phyloP scores from a whole-genome alignment of 106 monocot species.

The Cymbidium sinense region DNA sequence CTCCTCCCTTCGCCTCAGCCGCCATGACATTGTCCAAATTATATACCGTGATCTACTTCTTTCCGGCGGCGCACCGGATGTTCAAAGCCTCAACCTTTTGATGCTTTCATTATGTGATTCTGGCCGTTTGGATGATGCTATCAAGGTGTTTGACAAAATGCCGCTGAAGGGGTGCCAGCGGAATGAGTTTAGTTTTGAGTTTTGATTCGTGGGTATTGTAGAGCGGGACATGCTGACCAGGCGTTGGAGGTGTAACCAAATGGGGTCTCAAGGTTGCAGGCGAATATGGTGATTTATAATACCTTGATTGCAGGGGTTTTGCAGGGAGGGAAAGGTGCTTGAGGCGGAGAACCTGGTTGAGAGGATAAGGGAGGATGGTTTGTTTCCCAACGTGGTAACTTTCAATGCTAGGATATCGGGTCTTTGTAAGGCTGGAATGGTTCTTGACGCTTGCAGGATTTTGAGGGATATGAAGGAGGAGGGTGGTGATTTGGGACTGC shows the following conservation, averaged over 20 bases:
- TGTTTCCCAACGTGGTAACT: conserved; percentile 77
- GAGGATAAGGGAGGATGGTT: conserved; percentile 52
- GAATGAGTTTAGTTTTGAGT: conserved; percentile 77
- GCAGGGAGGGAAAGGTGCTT: conserved; percentile 40
- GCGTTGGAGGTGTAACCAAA: conserved; percentile 49
- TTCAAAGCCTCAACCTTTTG: conserved; percentile 62
- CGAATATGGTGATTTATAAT: conserved; percentile 69
- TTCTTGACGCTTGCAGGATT: conserved; percentile 54
- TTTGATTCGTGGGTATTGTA: conserved; percentile 69
- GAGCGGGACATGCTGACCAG: conserved; percentile 17
- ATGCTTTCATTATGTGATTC: conserved; percentile 53
- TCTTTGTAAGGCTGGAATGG: conserved; percentile 67
- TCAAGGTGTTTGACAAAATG: conserved; percentile 78
- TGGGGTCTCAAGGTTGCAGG: conserved; percentile 32
- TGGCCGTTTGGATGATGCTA: conserved; percentile 47
- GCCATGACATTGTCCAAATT: conserved; percentile 40
- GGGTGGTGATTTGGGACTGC: conserved; percentile 30
- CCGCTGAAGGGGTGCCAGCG: conserved; percentile 38
- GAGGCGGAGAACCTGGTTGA: conserved; percentile 75
- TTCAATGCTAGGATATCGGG: conserved; percentile 86
- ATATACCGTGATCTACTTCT: conserved; percentile 68
- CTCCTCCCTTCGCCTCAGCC: conserved; percentile 22
- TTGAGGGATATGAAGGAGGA: conserved; percentile 77
- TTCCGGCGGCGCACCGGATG: conserved; percentile 38
- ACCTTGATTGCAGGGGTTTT: conserved; percentile 74